phyloP scores from a whole-genome alignment of 306 rosid genomes.

The Pueraria montana region DNA sequence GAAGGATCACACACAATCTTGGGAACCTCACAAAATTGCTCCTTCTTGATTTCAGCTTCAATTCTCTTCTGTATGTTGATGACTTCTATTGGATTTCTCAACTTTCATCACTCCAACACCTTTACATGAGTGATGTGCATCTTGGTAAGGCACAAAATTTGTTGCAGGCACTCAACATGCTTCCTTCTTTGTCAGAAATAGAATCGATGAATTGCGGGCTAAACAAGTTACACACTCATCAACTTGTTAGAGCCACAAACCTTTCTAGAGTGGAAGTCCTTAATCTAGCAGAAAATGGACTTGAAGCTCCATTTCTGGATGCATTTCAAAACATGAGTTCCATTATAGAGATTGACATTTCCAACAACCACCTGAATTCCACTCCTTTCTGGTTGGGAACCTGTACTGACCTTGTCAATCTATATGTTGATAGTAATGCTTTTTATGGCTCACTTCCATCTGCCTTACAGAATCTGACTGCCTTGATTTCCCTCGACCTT shows the following conservation, averaged over 20 bases:
- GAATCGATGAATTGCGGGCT: not conserved
- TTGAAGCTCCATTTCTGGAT: not conserved
- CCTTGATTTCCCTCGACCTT: slow-evolving; percentile 30
- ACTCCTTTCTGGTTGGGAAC: not conserved
- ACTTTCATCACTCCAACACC: not conserved
- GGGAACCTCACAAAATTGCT: not conserved
- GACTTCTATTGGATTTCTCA: not conserved
- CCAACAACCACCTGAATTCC: not conserved
- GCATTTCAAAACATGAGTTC: not conserved
- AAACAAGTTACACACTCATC: not conserved
- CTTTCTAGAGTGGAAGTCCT: not conserved
- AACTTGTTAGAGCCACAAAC: not conserved
- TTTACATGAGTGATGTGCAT: not conserved
- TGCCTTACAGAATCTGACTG: slow-evolving; percentile 25
- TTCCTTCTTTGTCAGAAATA: not conserved
- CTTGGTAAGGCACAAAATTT: not conserved
- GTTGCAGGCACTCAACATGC: not conserved
- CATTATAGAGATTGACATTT: not conserved
- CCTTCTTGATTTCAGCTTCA: not conserved
- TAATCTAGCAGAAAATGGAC: not conserved
- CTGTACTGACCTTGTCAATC: not conserved
- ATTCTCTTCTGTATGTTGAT: not conserved
- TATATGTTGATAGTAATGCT: not conserved
- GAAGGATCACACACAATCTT: not conserved
- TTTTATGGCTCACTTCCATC: slow-evolving; percentile 34